Conservation (phyloP, 768 basidiomycete species). For the Suillus weaverae region DNA sequence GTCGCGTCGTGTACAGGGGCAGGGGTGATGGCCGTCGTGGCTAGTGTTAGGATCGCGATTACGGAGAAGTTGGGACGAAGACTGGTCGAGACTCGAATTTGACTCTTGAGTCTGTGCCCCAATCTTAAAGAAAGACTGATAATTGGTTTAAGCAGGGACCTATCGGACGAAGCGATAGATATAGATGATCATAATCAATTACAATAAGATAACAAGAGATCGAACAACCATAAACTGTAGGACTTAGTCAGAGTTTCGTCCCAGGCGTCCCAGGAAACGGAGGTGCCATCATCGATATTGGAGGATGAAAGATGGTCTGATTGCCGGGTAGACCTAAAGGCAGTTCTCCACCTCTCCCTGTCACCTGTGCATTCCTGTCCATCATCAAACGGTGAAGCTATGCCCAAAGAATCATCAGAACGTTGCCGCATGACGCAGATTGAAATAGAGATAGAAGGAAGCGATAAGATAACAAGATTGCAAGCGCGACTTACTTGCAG, state of each 20-base stretch:
- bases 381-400: slow-evolving; percentile 74
- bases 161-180: not conserved
- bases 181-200: not conserved
- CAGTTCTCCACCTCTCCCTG: slow-evolving; percentile 40
- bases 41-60: not conserved
- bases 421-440: slow-evolving; percentile 1
- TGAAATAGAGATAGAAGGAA: slow-evolving; percentile 11
- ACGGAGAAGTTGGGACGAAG: not conserved
- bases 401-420: slow-evolving; percentile 15
- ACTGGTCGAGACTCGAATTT: not conserved
- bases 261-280: slow-evolving; percentile 31
- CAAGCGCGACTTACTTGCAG: slow-evolving; percentile 59
- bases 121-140: not conserved
- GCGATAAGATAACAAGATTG: slow-evolving; percentile 8
- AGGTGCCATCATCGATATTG: slow-evolving; percentile 28
- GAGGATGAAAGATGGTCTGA: slow-evolving; percentile 28
- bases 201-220: not conserved
- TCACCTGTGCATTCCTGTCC: slow-evolving; percentile 65
- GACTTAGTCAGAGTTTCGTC: slow-evolving; percentile 27
- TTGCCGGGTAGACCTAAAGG: slow-evolving; percentile 18
- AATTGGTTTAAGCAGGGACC: not conserved
- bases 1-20: not conserved
- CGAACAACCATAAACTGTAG: not conserved
- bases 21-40: not conserved
- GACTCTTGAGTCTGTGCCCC: not conserved